These are phyloP conservation scores for Vigna trinervia DNA, from an alignment of 306 rosid genomes.

Conservation along the genomic window DNA sequence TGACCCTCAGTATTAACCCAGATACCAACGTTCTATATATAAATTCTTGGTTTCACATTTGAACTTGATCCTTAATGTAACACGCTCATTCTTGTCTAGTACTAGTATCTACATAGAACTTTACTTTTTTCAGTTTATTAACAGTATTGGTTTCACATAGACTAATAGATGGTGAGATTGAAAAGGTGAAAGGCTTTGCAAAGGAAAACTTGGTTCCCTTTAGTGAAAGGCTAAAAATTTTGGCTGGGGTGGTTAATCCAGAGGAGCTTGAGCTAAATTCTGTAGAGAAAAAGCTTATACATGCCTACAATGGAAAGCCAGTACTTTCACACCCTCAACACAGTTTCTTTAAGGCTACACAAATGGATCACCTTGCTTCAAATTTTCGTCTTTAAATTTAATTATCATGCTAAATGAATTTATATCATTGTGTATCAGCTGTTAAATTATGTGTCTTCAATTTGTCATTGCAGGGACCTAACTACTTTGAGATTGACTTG, in stretches of 20 bases:
- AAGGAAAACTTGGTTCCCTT: conserved; percentile 63
- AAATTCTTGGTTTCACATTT: background rate
- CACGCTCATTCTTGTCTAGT: background rate
- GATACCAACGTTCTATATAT: background rate
- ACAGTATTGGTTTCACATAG: conserved; percentile 45
- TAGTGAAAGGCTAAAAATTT: conserved; percentile 73
- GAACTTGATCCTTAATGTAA: background rate
- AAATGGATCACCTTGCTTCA: background rate
- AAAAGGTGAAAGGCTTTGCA: conserved; percentile 68
- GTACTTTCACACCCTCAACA: conserved; percentile 91
- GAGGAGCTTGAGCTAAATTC: conserved; percentile 69
- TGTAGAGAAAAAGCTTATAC: conserved; percentile 62
- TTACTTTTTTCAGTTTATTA: background rate
- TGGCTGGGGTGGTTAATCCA: conserved; percentile 76
- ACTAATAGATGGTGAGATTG: conserved; percentile 67
- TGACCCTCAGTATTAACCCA: background rate
- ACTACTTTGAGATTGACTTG: conserved; percentile 81
- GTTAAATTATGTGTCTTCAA: background rate
- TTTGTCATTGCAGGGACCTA: conserved; percentile 56
- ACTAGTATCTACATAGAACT: background rate
- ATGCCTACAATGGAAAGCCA: conserved; percentile 78
- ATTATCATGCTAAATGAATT: background rate
- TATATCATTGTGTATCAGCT: background rate
- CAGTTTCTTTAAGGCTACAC: conserved; percentile 61
- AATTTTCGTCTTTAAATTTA: background rate